These are phyloP conservation scores for Phytophthora idaei DNA, from an alignment of 352 stramenopile species.

Conservation along the genomic window DNA sequence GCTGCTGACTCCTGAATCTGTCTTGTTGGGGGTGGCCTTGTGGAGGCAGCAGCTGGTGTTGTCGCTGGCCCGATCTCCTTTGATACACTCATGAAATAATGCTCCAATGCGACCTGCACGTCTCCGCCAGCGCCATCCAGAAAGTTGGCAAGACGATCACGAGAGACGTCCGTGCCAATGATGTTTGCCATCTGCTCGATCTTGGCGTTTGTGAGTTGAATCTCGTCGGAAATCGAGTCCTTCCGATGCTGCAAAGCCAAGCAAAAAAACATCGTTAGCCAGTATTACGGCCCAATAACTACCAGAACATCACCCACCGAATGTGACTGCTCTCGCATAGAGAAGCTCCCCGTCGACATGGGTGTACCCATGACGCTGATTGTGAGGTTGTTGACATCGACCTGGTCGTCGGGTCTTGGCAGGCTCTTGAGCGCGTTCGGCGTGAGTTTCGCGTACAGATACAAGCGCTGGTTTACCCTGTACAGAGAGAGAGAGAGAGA, in stretches of 20 bases:
- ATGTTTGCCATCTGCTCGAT: slow-evolving; percentile 89
- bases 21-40: slow-evolving; percentile 10
- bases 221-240: slow-evolving; percentile 72
- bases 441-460: slow-evolving; percentile 84
- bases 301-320: slow-evolving; percentile 23
- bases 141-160: slow-evolving; percentile 72
- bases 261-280: slow-evolving; percentile 11
- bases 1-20: slow-evolving; percentile 26
- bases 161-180: slow-evolving; percentile 74
- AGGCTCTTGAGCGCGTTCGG: slow-evolving; percentile 77
- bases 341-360: slow-evolving; percentile 29
- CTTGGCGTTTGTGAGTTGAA: slow-evolving; percentile 70
- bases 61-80: slow-evolving; percentile 27
- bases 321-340: slow-evolving; percentile 31
- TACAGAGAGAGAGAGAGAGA: slow-evolving; percentile 5
- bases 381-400: slow-evolving; percentile 67
- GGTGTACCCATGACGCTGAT: slow-evolving; percentile 70
- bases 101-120: slow-evolving; percentile 85
- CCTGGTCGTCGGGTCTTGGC: slow-evolving; percentile 53
- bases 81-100: slow-evolving; percentile 90
- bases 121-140: slow-evolving; percentile 82
- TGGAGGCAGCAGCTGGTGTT: slow-evolving; percentile 7
- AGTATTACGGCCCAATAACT: not conserved
- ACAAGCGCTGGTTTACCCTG: slow-evolving; percentile 70
- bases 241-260: slow-evolving; percentile 34